These are phyloP conservation scores for Chloranthus sessilifolius DNA, from an alignment of 164 flowering plant genomes.

Conservation along the genomic window DNA sequence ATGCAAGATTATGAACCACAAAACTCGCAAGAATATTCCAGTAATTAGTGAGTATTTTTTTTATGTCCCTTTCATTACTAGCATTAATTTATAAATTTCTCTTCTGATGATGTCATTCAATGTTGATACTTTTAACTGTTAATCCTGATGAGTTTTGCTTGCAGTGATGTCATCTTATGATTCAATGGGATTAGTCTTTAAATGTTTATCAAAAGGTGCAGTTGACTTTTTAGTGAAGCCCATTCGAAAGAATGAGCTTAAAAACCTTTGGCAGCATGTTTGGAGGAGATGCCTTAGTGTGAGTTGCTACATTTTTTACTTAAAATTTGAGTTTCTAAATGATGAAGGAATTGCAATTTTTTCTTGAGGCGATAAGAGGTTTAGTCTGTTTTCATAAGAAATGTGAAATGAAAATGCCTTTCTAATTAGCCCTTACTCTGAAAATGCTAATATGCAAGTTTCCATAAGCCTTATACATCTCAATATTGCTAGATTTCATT, in stretches of 20 bases:
- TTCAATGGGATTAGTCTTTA: slow-evolving; percentile 66
- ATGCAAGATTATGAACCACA: slow-evolving; percentile 69
- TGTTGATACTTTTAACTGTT: slow-evolving; percentile 19
- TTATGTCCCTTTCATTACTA: background rate
- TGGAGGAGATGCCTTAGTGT: slow-evolving; percentile 68
- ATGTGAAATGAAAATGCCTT: no score
- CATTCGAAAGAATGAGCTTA: slow-evolving; percentile 69
- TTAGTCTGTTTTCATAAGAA: no score
- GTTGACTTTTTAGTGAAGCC: slow-evolving; percentile 72
- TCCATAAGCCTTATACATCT: no score
- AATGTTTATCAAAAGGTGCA: slow-evolving; percentile 65
- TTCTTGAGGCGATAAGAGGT: no score
- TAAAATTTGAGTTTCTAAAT: no score
- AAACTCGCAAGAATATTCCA: slow-evolving; percentile 59
- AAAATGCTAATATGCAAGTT: no score
- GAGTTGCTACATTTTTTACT: no score
- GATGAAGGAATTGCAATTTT: no score
- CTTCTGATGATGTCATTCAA: background rate
- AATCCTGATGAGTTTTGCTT: slow-evolving; percentile 29
- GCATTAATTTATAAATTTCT: background rate
- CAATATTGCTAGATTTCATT: background rate
- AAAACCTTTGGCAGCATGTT: slow-evolving; percentile 76
- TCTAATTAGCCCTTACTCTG: no score
- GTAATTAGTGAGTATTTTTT: slow-evolving; percentile 68
- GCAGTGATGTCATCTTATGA: slow-evolving; percentile 81